Evolutionary conservation across 176 grass and related monocot genomes (phyloP).

Genomic region (Saccharum officinarum): DNA sequence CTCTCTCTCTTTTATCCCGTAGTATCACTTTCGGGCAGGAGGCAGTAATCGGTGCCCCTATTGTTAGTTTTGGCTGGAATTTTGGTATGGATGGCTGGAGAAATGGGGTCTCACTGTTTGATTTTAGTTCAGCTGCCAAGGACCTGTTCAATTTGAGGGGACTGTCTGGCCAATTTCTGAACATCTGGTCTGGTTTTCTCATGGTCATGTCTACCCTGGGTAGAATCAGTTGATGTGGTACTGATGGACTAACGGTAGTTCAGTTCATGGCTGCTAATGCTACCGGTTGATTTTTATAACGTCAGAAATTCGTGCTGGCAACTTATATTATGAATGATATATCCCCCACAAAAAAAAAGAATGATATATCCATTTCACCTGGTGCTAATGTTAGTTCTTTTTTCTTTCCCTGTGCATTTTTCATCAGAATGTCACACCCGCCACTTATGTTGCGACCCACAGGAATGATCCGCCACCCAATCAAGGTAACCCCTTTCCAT

Average conservation of each 20-base stretch:
- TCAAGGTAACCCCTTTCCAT: conserved; percentile 61
- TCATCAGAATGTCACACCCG: conserved; percentile 61
- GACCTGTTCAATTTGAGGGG: background rate
- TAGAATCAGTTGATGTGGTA: background rate
- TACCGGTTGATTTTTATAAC: background rate
- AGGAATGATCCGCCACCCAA: conserved; percentile 69
- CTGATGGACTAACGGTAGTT: background rate
- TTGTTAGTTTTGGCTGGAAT: background rate
- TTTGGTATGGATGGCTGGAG: background rate
- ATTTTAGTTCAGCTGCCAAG: background rate
- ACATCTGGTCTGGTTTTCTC: background rate
- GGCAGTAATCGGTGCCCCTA: background rate
- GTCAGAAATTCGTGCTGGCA: background rate
- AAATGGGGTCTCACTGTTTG: background rate
- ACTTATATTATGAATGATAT: background rate
- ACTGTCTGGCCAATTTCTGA: background rate
- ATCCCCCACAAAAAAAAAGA: no score
- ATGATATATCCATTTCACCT: background rate
- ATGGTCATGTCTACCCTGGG: background rate
- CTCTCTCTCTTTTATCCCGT: background rate
- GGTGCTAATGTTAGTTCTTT: background rate
- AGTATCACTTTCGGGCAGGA: background rate
- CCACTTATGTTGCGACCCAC: conserved; percentile 78
- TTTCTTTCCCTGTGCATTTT: background rate
- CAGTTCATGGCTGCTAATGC: background rate